Conservation (phyloP, 2,329 filamentous ascomycete species). For the Arthrobotrys pseudoclavata region DNA sequence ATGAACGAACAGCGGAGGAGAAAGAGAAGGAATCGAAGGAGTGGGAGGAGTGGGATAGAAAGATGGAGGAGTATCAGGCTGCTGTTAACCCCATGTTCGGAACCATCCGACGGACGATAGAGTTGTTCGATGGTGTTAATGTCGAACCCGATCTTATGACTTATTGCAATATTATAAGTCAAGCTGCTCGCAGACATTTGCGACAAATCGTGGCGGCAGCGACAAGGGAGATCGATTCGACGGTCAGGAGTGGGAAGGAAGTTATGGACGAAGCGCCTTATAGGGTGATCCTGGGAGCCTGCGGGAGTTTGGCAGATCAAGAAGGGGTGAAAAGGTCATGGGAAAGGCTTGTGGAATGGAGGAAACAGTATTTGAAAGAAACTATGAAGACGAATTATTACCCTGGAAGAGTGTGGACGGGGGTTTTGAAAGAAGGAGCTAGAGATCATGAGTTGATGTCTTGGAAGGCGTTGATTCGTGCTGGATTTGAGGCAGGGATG, state of each 20-base stretch:
- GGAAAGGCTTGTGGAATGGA: conserved; percentile 32
- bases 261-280: conserved; percentile 17
- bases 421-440: background rate
- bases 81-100: conserved; percentile 61
- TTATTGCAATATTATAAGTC: conserved; percentile 66
- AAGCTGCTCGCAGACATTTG: conserved; percentile 65
- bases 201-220: conserved; percentile 40
- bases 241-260: conserved; percentile 5
- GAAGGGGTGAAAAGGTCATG: conserved; percentile 41
- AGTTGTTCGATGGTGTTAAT: conserved; percentile 63
- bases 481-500: conserved; percentile 46
- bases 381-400: background rate
- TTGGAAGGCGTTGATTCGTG: conserved; percentile 50
- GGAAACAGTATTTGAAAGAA: conserved; percentile 6
- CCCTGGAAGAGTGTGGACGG: background rate
- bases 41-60: conserved; percentile 45
- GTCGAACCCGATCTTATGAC: conserved; percentile 63
- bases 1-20: conserved; percentile 19
- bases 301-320: conserved; percentile 34
- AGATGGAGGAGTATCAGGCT: conserved; percentile 45
- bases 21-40: conserved; percentile 18
- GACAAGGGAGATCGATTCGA: conserved; percentile 25
- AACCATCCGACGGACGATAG: conserved; percentile 63
- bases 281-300: conserved; percentile 35
- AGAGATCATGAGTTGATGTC: conserved; percentile 44